Evolutionary conservation across 2,329 filamentous ascomycete genomes (phyloP).

Genomic region (Scorias spongiosa): DNA sequence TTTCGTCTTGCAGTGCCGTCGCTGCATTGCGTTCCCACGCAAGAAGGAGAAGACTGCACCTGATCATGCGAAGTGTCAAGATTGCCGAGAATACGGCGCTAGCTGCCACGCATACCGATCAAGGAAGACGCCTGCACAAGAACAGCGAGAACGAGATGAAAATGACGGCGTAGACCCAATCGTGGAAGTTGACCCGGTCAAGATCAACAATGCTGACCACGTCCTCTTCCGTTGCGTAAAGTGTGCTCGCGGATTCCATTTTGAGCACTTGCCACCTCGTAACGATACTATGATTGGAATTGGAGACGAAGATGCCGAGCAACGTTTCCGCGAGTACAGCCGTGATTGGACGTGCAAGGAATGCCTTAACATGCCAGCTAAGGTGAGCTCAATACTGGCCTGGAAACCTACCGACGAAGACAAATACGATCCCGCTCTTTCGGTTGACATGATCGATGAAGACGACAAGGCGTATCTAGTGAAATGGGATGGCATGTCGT

Average conservation of each 20-base stretch:
- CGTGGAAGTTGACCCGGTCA: conserved; percentile 41
- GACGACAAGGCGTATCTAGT: conserved; percentile 84
- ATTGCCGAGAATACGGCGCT: conserved; percentile 48
- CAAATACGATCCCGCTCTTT: conserved; percentile 37
- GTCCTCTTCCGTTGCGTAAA: conserved; percentile 68
- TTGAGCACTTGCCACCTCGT: conserved; percentile 57
- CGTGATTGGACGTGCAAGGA: conserved; percentile 66
- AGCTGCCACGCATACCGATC: conserved; percentile 63
- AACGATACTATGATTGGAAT: conserved; percentile 29
- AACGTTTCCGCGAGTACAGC: conserved; percentile 58
- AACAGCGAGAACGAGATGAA: conserved; percentile 66
- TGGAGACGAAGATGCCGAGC: conserved; percentile 37
- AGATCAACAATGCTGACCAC: conserved; percentile 61
- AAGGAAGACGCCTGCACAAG: conserved; percentile 59
- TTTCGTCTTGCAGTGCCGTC: conserved; percentile 82
- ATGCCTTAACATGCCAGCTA: conserved; percentile 49
- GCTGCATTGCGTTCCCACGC: conserved; percentile 55
- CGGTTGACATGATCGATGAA: conserved; percentile 44
- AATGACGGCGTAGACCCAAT: conserved; percentile 70
- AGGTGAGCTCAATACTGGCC: conserved; percentile 66
- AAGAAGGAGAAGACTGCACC: conserved; percentile 59
- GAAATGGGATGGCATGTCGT: conserved; percentile 71
- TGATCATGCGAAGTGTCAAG: conserved; percentile 54
- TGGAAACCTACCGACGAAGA: conserved; percentile 61
- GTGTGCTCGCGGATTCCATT: conserved; percentile 71